Evolutionary conservation across 352 stramenopile species (phyloP), one percentile per base, ranked within the genome.

Genomic region (Aphanomyces stellatus): DNA sequence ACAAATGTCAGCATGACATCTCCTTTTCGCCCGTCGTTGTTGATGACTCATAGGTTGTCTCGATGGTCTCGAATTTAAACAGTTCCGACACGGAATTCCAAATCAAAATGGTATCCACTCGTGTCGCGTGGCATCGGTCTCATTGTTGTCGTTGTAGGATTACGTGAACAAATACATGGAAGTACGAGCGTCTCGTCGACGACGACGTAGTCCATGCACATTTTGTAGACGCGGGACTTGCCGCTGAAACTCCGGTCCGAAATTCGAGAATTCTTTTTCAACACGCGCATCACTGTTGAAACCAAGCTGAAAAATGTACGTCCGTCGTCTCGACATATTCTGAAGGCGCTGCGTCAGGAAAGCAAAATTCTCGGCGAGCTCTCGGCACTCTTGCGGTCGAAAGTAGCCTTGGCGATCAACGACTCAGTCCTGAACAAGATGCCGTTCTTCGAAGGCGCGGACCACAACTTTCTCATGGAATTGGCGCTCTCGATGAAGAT

Each of bases 381-480:
- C 8, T 91, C 82, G 1, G 82, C 82, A 4, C 65, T 89, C 33
- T 65, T 91, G 27, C 82, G 82, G 8, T 91, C 82, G 40, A 91
- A 90, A 62, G 88, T 91, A 22, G 82, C 82, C 0, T 84, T 90
- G 19, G 79, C 80, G 17, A 90, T 91, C 76, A 91, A 91, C 64
- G 82, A 91, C 71, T 86, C 79, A 28, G 80, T 88, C 28, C 70
- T 91, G 6, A 88, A 81, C 72, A 89, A 91, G 55, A 89, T 91
- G 74, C 82, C 82, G 3, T 91, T 91, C 70, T 90, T 91, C 46
- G 74, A 81, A 30, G 82, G 81, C 0, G 82, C 80, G 2, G 81
- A 91, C 67, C 82, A 88, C 48, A 91, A 88, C 34, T 91, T 91
- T 41, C 74, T 91, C 51, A 88, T 91, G 81, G 82, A 91, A 62